A percentile compares a stretch with the other conserved stretches of the same genome.
Evolutionary conservation across 805 yeast species (phyloP).

Genomic region (Candida pseudofarinosa): DNA sequence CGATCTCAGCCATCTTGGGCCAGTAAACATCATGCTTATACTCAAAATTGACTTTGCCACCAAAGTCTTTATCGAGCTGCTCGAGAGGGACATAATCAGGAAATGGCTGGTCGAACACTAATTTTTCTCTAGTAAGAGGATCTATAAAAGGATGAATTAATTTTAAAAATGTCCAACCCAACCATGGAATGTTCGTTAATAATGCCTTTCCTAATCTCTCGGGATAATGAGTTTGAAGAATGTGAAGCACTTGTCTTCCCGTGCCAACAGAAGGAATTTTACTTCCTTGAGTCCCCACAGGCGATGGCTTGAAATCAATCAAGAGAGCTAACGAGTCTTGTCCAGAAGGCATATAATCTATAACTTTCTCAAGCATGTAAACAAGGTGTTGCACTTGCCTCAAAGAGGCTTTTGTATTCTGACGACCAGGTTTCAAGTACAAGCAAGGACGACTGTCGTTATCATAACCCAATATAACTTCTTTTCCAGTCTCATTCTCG

Average conservation of each 20-base stretch:
- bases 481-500: conserved; percentile 91
- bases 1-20: conserved; percentile 62
- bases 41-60: conserved; percentile 80
- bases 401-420: conserved; percentile 85
- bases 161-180: conserved; percentile 89
- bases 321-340: conserved; percentile 90
- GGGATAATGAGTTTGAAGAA: conserved; percentile 95
- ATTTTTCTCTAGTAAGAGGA: conserved; percentile 89
- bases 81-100: conserved; percentile 73
- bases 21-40: conserved; percentile 80
- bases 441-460: conserved; percentile 88
- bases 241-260: conserved; percentile 89
- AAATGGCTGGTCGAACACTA: conserved; percentile 89
- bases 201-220: conserved; percentile 93
- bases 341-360: conserved; percentile 93
- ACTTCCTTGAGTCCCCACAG: conserved; percentile 51
- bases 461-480: conserved; percentile 87
- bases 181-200: conserved; percentile 87
- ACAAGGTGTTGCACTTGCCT: conserved; percentile 96
- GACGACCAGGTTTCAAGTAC: conserved; percentile 90
- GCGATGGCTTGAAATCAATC: conserved; percentile 86
- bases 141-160: conserved; percentile 94
- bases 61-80: conserved; percentile 80
- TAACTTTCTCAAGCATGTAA: conserved; percentile 85
- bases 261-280: conserved; percentile 85